These are phyloP conservation scores for Eutypa lata DNA, from an alignment of 2,329 filamentous ascomycete species.

Conservation along the genomic window DNA sequence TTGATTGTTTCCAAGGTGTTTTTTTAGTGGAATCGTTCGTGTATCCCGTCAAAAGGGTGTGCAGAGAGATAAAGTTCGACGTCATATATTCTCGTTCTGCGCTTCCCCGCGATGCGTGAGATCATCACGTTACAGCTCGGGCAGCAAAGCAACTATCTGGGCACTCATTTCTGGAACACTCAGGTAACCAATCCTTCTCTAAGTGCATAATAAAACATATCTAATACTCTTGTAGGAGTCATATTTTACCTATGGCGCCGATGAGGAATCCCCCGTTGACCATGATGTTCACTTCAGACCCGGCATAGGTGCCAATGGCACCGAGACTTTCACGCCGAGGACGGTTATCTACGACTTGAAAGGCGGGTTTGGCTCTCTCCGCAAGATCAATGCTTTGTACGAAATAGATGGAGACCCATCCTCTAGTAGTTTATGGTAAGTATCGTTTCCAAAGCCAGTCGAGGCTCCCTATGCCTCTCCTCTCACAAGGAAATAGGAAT, in stretches of 20 bases:
- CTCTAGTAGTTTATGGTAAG: constrained; percentile 38
- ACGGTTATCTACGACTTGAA: constrained; percentile 95
- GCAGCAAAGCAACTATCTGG: constrained; percentile 87
- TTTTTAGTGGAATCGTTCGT: no score
- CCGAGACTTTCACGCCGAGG: constrained; percentile 88
- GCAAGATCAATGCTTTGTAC: constrained; percentile 86
- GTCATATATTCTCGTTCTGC: background rate
- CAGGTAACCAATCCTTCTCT: constrained; percentile 63
- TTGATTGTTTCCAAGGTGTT: no score
- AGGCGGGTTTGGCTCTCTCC: constrained; percentile 83
- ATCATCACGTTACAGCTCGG: constrained; percentile 93
- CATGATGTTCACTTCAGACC: constrained; percentile 87
- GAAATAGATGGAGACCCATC: constrained; percentile 44
- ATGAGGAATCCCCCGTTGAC: constrained; percentile 66
- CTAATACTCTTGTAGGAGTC: constrained; percentile 67
- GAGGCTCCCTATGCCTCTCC: background rate
- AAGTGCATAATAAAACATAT: no score
- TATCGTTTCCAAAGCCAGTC: background rate
- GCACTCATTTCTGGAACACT: constrained; percentile 96
- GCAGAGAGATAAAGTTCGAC: background rate
- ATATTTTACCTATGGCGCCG: constrained; percentile 83
- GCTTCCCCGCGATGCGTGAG: constrained; percentile 69
- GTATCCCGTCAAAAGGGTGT: background rate
- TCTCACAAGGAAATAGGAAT: constrained; percentile 45
- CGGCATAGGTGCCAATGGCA: constrained; percentile 76